These are phyloP conservation scores for Zymoseptoria ardabiliae DNA, from an alignment of 2,329 filamentous ascomycete species.

Conservation along the genomic window DNA sequence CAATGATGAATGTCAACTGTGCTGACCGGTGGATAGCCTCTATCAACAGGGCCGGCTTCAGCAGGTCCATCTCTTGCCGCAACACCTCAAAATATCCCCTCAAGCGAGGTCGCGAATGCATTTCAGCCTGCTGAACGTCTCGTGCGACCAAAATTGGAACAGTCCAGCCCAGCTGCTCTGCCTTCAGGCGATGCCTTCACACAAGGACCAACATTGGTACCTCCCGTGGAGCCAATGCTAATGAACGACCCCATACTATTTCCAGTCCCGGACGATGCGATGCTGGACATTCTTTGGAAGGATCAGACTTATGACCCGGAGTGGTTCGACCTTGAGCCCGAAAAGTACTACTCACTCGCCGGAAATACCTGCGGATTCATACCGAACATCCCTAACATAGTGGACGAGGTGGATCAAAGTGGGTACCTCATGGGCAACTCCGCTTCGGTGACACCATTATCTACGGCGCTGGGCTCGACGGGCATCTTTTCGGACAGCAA, in stretches of 20 bases:
- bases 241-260: slow-evolving; percentile 10
- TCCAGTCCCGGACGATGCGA: slow-evolving; percentile 12
- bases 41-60: neutral
- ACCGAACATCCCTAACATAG: slow-evolving; percentile 25
- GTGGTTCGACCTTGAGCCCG: slow-evolving; percentile 27
- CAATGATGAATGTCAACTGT: neutral
- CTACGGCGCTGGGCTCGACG: slow-evolving; percentile 12
- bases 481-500: slow-evolving; percentile 19
- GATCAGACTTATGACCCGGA: slow-evolving; percentile 24
- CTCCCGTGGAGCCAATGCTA: slow-evolving; percentile 10
- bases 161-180: neutral
- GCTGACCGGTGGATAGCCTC: neutral
- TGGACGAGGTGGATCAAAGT: slow-evolving; percentile 27
- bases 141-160: neutral
- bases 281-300: slow-evolving; percentile 18
- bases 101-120: neutral
- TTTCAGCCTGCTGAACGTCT: neutral
- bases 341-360: slow-evolving; percentile 22
- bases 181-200: neutral
- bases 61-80: neutral
- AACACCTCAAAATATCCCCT: neutral
- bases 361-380: slow-evolving; percentile 29
- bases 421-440: slow-evolving; percentile 17
- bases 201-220: slow-evolving; percentile 2
- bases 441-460: slow-evolving; percentile 16